Evolutionary conservation across 1,139 yeast species (phyloP).

Genomic region (Keqinozyma sinolaborantium): DNA sequence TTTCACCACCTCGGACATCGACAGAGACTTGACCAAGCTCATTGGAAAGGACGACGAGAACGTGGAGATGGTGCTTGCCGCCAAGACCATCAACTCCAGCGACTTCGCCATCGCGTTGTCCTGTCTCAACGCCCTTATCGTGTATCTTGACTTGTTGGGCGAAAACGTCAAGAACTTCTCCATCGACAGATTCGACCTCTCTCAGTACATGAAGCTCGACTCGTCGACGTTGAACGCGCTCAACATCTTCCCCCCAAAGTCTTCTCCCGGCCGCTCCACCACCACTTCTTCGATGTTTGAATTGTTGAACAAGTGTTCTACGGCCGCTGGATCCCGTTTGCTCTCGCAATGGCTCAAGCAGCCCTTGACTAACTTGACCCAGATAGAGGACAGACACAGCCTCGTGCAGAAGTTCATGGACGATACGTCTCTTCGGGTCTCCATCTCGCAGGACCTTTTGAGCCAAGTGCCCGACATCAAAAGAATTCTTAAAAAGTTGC

Average conservation of each 20-base stretch:
- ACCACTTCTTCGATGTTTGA: conserved; percentile 65
- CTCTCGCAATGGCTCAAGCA: conserved; percentile 95
- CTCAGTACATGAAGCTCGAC: conserved; percentile 83
- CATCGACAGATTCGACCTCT: conserved; percentile 64
- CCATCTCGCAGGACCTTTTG: conserved; percentile 65
- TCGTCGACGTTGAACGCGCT: conserved; percentile 86
- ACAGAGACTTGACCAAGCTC: conserved; percentile 67
- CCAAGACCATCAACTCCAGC: conserved; percentile 47
- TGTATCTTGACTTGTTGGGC: conserved; percentile 59
- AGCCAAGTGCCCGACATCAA: conserved; percentile 79
- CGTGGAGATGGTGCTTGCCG: conserved; percentile 52
- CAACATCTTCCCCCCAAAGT: conserved; percentile 65
- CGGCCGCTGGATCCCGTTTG: conserved; percentile 80
- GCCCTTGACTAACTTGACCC: conserved; percentile 66
- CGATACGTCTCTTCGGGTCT: conserved; percentile 63
- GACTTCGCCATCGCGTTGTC: conserved; percentile 32
- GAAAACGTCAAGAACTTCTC: conserved; percentile 45
- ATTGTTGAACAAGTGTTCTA: conserved; percentile 80
- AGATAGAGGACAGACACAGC: conserved; percentile 65
- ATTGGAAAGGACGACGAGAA: conserved; percentile 39
- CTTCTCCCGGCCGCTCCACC: conserved; percentile 33
- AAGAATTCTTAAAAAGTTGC: conserved; percentile 64
- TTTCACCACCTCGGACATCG: conserved; percentile 62
- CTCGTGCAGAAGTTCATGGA: conserved; percentile 72
- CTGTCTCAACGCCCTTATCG: conserved; percentile 61